Evolutionary conservation across 2,329 filamentous ascomycete genomes (phyloP).

Genomic region (Blumeriella jaapii): DNA sequence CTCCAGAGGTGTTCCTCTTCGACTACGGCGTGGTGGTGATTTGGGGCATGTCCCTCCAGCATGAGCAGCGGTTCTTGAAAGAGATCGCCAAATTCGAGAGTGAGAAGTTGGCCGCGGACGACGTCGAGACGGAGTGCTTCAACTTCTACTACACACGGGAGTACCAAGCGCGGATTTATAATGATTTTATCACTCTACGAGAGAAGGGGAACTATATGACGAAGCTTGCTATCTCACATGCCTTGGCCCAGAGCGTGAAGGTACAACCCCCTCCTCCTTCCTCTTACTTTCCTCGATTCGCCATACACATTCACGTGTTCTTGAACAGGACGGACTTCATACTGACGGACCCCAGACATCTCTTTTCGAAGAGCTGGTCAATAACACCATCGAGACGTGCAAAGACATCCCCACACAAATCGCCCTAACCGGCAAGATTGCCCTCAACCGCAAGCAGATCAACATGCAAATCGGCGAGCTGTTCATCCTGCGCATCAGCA

Average conservation of each 20-base stretch:
- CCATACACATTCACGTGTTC: too few relatives aligned
- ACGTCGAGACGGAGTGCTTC: constrained; percentile 93
- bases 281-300: too few relatives aligned
- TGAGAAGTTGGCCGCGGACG: constrained; percentile 77
- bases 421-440: constrained; percentile 82
- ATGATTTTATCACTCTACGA: constrained; percentile 91
- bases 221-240: constrained; percentile 92
- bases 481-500: constrained; percentile 95
- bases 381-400: constrained; percentile 84
- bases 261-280: constrained; percentile 29
- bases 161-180: constrained; percentile 97
- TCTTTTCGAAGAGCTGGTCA: constrained; percentile 89
- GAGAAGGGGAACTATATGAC: constrained; percentile 98
- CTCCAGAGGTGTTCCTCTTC: constrained; percentile 89
- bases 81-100: constrained; percentile 90
- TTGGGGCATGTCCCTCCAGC: constrained; percentile 89
- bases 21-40: constrained; percentile 97
- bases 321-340: not conserved
- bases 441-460: constrained; percentile 77
- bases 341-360: constrained; percentile 51
- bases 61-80: constrained; percentile 85
- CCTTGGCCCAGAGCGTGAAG: constrained; percentile 91
- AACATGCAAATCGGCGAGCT: constrained; percentile 99
- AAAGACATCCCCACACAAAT: constrained; percentile 91
- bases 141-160: constrained; percentile 99